These are phyloP conservation scores for Eudorina sp. DNA, from an alignment of 139 green algal genomes.

Conservation along the genomic window DNA sequence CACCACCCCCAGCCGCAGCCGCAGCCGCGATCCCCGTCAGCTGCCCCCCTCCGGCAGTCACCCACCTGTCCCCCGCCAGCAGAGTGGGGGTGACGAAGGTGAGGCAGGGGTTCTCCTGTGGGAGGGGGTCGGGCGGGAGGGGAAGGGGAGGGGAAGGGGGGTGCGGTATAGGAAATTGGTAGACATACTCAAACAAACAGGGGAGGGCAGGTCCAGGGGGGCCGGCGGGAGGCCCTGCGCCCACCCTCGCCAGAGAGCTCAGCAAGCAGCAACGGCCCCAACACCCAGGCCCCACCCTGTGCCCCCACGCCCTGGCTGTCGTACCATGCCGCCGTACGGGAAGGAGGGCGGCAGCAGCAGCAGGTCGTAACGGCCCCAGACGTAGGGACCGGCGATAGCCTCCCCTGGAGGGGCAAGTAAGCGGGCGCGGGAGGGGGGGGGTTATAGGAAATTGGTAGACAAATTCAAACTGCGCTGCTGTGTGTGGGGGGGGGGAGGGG, in stretches of 20 bases:
- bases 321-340: constrained; percentile 85
- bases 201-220: too few species aligned
- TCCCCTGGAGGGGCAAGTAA: constrained; percentile 68
- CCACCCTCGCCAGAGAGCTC: too few species aligned
- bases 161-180: too few species aligned
- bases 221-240: too few species aligned
- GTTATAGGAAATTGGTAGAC: too few species aligned
- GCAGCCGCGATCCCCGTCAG: not conserved
- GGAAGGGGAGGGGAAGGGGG: not conserved
- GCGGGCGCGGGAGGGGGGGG: not conserved
- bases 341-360: constrained; percentile 94
- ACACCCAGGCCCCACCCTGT: too few species aligned
- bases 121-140: not conserved
- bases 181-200: too few species aligned
- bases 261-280: too few species aligned
- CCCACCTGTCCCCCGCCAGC: constrained; percentile 87
- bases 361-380: constrained; percentile 95
- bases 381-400: constrained; percentile 88
- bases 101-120: constrained; percentile 90
- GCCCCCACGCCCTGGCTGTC: not conserved
- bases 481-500: not conserved
- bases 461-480: too few species aligned
- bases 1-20: not conserved
- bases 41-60: not conserved
- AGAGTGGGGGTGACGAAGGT: constrained; percentile 92